phyloP scores from a whole-genome alignment of 805 yeast species.

The Saturnispora saitoi region DNA sequence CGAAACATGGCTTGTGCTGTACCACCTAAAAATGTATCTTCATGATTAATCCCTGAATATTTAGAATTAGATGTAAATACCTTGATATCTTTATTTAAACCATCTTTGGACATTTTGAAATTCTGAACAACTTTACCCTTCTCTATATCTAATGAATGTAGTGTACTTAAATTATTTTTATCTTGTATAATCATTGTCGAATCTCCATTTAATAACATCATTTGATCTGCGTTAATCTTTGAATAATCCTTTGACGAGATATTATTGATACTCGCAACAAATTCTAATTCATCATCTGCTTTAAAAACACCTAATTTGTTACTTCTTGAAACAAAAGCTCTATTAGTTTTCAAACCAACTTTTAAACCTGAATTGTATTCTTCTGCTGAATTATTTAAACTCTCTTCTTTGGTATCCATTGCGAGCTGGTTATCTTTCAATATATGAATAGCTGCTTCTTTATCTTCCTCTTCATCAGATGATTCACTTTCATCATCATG shows the following conservation, averaged over 20 bases:
- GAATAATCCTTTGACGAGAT: slow-evolving; percentile 43
- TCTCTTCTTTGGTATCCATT: background rate
- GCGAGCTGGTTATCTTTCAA: background rate
- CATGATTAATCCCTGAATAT: slow-evolving; percentile 64
- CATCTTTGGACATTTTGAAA: slow-evolving; percentile 47
- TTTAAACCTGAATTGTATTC: slow-evolving; percentile 53
- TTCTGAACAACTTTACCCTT: slow-evolving; percentile 81
- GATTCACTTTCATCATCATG: slow-evolving; percentile 28
- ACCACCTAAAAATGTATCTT: slow-evolving; percentile 66
- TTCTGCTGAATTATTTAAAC: slow-evolving; percentile 7
- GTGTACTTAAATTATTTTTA: slow-evolving; percentile 32
- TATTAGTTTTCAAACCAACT: slow-evolving; percentile 59
- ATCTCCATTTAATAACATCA: slow-evolving; percentile 76
- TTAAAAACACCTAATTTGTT: slow-evolving; percentile 74
- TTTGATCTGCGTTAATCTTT: slow-evolving; percentile 44
- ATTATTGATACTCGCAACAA: slow-evolving; percentile 58
- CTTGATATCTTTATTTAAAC: slow-evolving; percentile 35
- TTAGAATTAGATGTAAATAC: slow-evolving; percentile 64
- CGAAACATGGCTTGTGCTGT: slow-evolving; percentile 58
- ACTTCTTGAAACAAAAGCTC: slow-evolving; percentile 76
- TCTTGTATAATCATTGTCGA: slow-evolving; percentile 58
- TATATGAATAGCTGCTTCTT: background rate
- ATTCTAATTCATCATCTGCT: slow-evolving; percentile 48
- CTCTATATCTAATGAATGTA: slow-evolving; percentile 72
- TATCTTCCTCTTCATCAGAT: slow-evolving; percentile 31